Base-by-base conservation (phyloP, 495 filamentous ascomycete genomes). In the Saxispiralis lemnorum region DNA sequence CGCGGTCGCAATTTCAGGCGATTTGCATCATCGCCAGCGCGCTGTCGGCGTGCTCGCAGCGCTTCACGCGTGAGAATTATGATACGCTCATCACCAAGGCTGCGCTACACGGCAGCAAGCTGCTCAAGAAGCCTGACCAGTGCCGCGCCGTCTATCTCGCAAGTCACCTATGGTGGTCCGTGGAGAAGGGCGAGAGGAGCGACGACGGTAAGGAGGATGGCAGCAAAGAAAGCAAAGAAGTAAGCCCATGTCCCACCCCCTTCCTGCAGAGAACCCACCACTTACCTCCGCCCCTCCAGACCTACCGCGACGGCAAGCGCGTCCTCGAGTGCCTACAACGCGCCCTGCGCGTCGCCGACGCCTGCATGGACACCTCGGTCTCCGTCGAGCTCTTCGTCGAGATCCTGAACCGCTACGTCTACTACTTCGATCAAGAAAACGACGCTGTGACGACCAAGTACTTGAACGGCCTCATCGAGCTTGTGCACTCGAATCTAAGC, bases 341-440 rank as follows among this genome's bases (percentile, higher is more conserved):
- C 43, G 92, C 89, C 15, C 75, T 96, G 16, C 81, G 89, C 39
- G 89, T 97, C 7, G 89, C 89, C 1, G 89, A 97, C 61, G 89
- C 89, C 6, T 97, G 89, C 64, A 97, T 97, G 89, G 89, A 97
- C 61, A 87, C 86, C n/a, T 86, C 85, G 7, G 93, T 95, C 2
- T 93, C 84, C 2, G 85, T 96, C 18, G 89, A 97, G 63, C 68
- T 97, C 33, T 97, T 97, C 56, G 89, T 97, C 38, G 89, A 97
- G 63, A 96, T 97, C 47, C 66, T 97, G 46, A 94, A 96, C 56
- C 75, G 89, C 58, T 97, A 96, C 63, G 89, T 96, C 40, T 97
- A 97, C 60, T 96, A 95, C 62, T 97, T 94, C 63, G 89, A 97
- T 62, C 85, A 96, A 55, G 85, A 93, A 63, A 97, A 97, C 62